These are phyloP conservation scores for Xylaria telfairii DNA, from an alignment of 495 filamentous ascomycete genomes.

Conservation along the genomic window DNA sequence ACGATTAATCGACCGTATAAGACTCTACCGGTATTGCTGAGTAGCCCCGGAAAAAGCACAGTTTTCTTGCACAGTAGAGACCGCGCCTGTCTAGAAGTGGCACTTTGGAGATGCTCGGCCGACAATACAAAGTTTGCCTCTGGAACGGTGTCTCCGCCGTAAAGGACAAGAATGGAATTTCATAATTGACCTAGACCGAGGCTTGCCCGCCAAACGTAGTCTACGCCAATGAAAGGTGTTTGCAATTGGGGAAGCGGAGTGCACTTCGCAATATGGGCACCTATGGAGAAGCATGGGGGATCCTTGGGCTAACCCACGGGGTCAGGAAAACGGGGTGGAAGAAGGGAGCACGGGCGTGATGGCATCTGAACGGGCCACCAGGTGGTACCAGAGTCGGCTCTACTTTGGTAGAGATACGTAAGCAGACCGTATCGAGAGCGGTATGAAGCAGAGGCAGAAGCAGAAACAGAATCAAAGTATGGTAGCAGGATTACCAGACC, in stretches of 20 bases:
- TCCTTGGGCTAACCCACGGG: slow-evolving; percentile 4
- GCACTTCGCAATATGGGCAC: slow-evolving; percentile 9
- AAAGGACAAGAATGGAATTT: not conserved
- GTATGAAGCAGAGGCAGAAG: not conserved
- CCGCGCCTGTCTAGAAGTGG: not conserved
- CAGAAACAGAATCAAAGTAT: not conserved
- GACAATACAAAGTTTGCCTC: not conserved
- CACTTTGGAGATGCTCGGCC: not conserved
- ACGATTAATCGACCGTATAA: slow-evolving; percentile 1
- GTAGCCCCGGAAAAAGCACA: not conserved
- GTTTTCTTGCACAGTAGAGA: not conserved
- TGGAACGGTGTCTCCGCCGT: slow-evolving; percentile 9
- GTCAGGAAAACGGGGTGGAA: not conserved
- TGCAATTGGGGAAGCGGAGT: slow-evolving; percentile 10
- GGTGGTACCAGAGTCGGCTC: not conserved
- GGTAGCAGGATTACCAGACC: slow-evolving; percentile 3
- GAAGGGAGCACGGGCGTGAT: not conserved
- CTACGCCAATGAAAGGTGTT: not conserved
- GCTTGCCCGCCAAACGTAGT: slow-evolving; percentile 11
- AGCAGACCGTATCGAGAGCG: not conserved
- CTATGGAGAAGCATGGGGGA: slow-evolving; percentile 12
- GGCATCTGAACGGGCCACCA: slow-evolving; percentile 1
- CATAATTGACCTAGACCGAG: not conserved
- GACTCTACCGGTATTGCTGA: not conserved
- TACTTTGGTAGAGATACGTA: not conserved